Percentiles rank a stretch among this genome's conserved stretches.
Conservation (phyloP, 805 yeast genomes). For the Barnettozyma pratensis region DNA sequence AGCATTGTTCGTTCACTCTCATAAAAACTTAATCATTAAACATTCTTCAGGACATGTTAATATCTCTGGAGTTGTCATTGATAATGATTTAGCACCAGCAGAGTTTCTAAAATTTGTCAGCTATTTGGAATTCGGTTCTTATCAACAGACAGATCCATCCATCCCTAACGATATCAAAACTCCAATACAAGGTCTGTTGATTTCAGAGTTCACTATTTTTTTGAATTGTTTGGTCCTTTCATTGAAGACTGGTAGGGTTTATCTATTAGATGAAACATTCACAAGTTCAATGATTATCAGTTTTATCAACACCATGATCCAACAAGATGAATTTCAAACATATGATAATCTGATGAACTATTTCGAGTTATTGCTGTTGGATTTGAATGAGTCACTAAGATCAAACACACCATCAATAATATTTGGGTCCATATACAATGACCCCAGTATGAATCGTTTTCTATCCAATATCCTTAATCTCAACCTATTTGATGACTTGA, state of each 20-base stretch:
- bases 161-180: neutral
- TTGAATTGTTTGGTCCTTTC: slow-evolving; percentile 7
- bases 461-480: slow-evolving; percentile 13
- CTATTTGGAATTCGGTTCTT: slow-evolving; percentile 5
- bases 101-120: slow-evolving; percentile 10
- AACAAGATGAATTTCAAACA: slow-evolving; percentile 13
- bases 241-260: slow-evolving; percentile 8
- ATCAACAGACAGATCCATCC: neutral
- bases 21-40: slow-evolving; percentile 5
- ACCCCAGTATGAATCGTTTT: neutral
- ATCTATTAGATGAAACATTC: slow-evolving; percentile 5
- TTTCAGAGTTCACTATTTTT: slow-evolving; percentile 4
- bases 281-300: neutral
- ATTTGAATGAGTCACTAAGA: slow-evolving; percentile 16
- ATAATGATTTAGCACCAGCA: slow-evolving; percentile 1
- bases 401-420: slow-evolving; percentile 6
- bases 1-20: slow-evolving; percentile 9
- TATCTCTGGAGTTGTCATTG: neutral
- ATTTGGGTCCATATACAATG: no score
- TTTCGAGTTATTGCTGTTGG: slow-evolving; percentile 18
- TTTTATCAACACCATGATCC: neutral
- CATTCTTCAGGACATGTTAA: neutral
- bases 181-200: no score
- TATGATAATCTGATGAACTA: slow-evolving; percentile 18
- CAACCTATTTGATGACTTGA: slow-evolving; percentile 20